phyloP scores from a whole-genome alignment of 306 rosid species.

The Cicer judaicum region DNA sequence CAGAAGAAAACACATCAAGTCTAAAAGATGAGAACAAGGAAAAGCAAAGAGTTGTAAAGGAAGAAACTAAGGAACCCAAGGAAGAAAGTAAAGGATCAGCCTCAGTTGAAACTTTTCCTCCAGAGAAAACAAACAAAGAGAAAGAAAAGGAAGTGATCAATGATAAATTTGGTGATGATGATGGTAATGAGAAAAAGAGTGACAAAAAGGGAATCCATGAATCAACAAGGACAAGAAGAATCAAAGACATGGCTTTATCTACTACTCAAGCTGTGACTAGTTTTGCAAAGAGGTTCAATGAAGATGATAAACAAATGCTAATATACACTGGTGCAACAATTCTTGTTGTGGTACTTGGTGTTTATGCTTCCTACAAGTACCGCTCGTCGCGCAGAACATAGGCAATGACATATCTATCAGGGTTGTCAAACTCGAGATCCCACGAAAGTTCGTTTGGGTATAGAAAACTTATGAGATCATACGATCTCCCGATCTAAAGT shows the following conservation, averaged over 20 bases:
- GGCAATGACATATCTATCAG: not conserved
- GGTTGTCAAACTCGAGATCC: too few relatives aligned
- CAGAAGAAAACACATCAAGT: conserved; percentile 19
- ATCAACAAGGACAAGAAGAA: conserved; percentile 36
- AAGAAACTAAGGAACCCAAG: conserved; percentile 24
- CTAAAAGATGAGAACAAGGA: conserved; percentile 29
- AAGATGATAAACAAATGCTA: conserved; percentile 51
- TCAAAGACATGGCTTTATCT: conserved; percentile 44
- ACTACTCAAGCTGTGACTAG: conserved; percentile 46
- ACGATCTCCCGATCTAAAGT: too few relatives aligned
- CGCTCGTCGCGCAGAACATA: conserved; percentile 43
- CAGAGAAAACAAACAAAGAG: not conserved
- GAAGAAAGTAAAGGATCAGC: conserved; percentile 32
- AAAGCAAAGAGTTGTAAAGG: conserved; percentile 19
- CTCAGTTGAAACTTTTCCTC: not conserved
- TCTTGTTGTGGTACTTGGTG: conserved; percentile 44
- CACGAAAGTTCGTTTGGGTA: too few relatives aligned
- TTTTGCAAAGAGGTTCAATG: conserved; percentile 39
- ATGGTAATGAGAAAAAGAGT: not conserved
- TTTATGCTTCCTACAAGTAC: conserved; percentile 52
- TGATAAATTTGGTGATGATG: not conserved
- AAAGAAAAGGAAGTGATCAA: not conserved
- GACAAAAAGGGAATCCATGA: not conserved
- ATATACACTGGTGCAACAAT: conserved; percentile 47
- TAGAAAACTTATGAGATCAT: too few relatives aligned